phyloP scores from a whole-genome alignment of 139 green algal species.

The Tetratostichococcus sp. region DNA sequence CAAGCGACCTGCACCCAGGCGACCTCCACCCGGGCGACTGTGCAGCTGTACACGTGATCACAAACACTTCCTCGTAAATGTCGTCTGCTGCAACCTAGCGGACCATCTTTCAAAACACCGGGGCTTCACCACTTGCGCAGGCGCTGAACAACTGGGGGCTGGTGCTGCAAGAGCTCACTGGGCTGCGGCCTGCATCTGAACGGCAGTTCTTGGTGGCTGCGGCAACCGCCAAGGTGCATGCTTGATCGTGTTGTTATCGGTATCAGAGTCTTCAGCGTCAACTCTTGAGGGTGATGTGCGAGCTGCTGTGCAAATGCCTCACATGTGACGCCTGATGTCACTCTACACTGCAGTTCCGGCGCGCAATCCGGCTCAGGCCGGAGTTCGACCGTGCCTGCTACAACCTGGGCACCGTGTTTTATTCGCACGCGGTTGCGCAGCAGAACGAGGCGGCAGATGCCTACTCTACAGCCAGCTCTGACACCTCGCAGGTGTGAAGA shows the following conservation, averaged over 20 bases:
- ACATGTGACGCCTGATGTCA: too few relatives aligned
- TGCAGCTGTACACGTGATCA: too few relatives aligned
- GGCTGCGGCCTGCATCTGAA: slow-evolving; percentile 17
- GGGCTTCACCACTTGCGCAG: too few relatives aligned
- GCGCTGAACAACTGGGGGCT: slow-evolving; percentile 81
- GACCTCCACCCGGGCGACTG: background rate
- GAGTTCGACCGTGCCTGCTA: slow-evolving; percentile 76
- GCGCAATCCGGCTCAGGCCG: slow-evolving; percentile 51
- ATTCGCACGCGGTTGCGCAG: slow-evolving; percentile 56
- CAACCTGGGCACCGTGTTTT: slow-evolving; percentile 78
- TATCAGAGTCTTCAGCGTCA: too few relatives aligned
- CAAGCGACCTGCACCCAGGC: background rate
- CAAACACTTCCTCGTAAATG: too few relatives aligned
- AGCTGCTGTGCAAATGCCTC: too few relatives aligned
- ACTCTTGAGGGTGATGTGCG: too few relatives aligned
- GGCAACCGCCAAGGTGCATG: too few relatives aligned
- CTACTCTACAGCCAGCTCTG: slow-evolving; percentile 10
- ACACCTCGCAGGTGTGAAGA: background rate
- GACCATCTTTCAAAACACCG: too few relatives aligned
- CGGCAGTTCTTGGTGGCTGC: slow-evolving; percentile 35
- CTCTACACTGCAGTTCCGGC: slow-evolving; percentile 72
- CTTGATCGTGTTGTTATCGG: too few relatives aligned
- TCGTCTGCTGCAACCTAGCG: too few relatives aligned
- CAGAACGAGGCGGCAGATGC: slow-evolving; percentile 30
- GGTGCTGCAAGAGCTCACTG: slow-evolving; percentile 59